Conservation (phyloP, 179 eudicot genomes). For the Carnegiea gigantea region DNA sequence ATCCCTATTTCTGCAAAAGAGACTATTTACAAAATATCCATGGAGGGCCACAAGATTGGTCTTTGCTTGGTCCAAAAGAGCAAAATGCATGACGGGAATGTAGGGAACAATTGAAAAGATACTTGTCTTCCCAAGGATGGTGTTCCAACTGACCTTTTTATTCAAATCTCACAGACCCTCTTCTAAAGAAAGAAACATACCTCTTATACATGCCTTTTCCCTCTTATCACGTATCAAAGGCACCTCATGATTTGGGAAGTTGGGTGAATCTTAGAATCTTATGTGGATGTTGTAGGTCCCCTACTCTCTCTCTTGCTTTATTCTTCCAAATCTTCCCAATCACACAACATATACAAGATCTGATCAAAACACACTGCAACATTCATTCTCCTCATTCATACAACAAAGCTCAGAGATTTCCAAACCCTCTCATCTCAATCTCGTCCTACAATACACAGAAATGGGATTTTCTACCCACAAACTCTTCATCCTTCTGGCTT, state of each 20-base stretch:
- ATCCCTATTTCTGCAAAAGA: background rate
- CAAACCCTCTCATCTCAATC: background rate
- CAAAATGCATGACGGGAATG: constrained; percentile 41
- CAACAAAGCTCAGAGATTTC: constrained; percentile 11
- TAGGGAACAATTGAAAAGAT: constrained; percentile 48
- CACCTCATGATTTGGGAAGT: constrained; percentile 35
- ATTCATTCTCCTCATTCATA: constrained; percentile 18
- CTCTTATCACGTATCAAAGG: constrained; percentile 16
- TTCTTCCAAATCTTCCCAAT: constrained; percentile 30
- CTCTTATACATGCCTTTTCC: constrained; percentile 12
- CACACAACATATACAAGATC: constrained; percentile 18
- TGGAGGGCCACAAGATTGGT: background rate
- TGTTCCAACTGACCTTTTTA: constrained; percentile 40
- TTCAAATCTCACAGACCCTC: constrained; percentile 31
- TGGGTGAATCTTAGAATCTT: constrained; percentile 34
- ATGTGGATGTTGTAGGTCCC: constrained; percentile 31
- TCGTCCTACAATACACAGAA: background rate
- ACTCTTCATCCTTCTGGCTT: constrained; percentile 23
- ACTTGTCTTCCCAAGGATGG: constrained; percentile 46
- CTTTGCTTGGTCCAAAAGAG: constrained; percentile 27
- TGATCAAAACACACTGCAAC: constrained; percentile 15
- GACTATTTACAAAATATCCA: background rate
- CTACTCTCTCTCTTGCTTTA: constrained; percentile 26
- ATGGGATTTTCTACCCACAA: constrained; percentile 30
- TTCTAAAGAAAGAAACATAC: constrained; percentile 22